Conservation (phyloP, 257 asterid genomes). For the Solanum tarapatanum region DNA sequence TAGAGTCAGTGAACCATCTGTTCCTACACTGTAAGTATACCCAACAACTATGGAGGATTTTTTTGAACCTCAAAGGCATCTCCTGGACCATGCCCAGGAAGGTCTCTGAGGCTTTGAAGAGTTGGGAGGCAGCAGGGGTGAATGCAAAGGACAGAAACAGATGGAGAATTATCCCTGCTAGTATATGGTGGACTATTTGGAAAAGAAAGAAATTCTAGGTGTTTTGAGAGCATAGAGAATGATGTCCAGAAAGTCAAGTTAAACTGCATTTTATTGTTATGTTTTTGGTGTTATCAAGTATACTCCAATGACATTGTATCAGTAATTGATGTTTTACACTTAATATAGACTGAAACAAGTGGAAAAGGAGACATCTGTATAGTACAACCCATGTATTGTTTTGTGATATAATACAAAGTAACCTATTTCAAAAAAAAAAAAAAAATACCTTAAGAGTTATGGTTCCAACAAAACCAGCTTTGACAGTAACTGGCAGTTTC, state of each 20-base stretch:
- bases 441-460: constrained; percentile 79
- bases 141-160: background rate
- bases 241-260: background rate
- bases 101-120: background rate
- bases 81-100: background rate
- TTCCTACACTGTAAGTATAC: background rate
- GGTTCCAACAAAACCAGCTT: constrained; percentile 93
- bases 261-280: background rate
- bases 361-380: background rate
- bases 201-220: background rate
- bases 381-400: background rate
- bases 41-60: background rate
- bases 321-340: background rate
- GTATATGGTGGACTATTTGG: background rate
- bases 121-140: background rate
- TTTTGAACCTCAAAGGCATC: background rate
- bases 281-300: background rate
- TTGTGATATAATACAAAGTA: no score
- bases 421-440: no score
- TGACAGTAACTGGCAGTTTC: constrained; percentile 89
- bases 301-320: background rate
- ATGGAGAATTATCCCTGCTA: background rate
- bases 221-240: background rate
- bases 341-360: background rate
- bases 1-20: background rate